Percentiles rank a stretch among this genome's conserved stretches.
These are phyloP conservation scores for Alternaria angustiovoidea DNA, from an alignment of 2,329 filamentous ascomycete species.

Conservation along the genomic window DNA sequence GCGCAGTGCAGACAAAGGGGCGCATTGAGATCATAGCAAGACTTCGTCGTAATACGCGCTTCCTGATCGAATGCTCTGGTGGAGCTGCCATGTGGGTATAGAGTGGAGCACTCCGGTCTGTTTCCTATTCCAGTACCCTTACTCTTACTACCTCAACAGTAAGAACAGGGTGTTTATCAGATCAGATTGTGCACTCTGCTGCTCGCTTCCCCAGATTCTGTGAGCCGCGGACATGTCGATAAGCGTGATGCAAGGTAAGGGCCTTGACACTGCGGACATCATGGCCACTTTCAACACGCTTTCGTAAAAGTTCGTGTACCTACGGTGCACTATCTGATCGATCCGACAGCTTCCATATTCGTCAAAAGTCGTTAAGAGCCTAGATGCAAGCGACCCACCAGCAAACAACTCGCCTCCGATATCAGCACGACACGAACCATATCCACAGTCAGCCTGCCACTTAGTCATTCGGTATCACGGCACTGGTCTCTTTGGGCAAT, in stretches of 20 bases:
- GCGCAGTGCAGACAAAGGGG: neutral
- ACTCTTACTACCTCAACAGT: slow-evolving; percentile 1
- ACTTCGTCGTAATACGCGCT: neutral
- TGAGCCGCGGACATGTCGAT: neutral
- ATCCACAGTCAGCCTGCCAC: neutral
- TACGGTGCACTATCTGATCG: neutral
- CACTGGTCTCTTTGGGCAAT: neutral
- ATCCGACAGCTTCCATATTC: neutral
- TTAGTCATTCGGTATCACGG: slow-evolving; percentile 1
- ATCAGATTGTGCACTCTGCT: slow-evolving; percentile 1
- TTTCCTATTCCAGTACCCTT: slow-evolving; percentile 12
- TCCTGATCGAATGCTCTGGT: neutral
- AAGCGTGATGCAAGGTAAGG: neutral
- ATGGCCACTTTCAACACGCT: slow-evolving; percentile 4
- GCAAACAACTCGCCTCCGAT: slow-evolving; percentile 1
- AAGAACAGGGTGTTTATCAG: neutral
- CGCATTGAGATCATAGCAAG: neutral
- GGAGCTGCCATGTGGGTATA: slow-evolving; percentile 2
- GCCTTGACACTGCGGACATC: slow-evolving; percentile 3
- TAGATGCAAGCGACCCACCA: slow-evolving; percentile 1
- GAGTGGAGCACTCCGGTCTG: slow-evolving; percentile 2
- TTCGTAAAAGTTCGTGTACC: neutral
- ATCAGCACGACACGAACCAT: neutral
- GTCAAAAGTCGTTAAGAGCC: neutral
- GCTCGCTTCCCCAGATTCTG: slow-evolving; percentile 12